These are phyloP conservation scores for Eutypa lata DNA, from an alignment of 2,329 filamentous ascomycete species.

Conservation along the genomic window DNA sequence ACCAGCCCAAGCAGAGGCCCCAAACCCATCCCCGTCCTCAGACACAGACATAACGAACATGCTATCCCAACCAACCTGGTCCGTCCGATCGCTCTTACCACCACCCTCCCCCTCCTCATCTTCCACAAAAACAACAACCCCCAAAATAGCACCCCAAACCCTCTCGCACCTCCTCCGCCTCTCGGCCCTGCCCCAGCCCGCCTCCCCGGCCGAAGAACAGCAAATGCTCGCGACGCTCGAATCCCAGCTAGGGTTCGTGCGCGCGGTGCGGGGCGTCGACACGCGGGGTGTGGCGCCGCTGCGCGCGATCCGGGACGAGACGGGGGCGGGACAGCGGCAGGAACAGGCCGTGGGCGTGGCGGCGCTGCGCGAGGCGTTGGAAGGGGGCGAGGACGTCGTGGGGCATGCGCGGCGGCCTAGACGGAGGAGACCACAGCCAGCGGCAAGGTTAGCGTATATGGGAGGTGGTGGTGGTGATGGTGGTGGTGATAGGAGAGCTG, in stretches of 20 bases:
- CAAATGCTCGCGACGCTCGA: constrained; percentile 66
- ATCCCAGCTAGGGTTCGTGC: constrained; percentile 88
- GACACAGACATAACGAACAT: constrained; percentile 35
- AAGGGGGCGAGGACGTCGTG: constrained; percentile 61
- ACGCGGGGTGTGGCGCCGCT: constrained; percentile 71
- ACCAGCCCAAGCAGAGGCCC: neutral
- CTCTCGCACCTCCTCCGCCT: constrained; percentile 84
- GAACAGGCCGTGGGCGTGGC: constrained; percentile 59
- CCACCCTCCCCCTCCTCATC: constrained; percentile 10
- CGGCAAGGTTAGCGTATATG: no score
- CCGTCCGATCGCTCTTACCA: constrained; percentile 71
- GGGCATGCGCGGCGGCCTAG: constrained; percentile 46
- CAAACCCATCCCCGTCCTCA: neutral
- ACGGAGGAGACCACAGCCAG: constrained; percentile 12
- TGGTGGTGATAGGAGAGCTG: constrained; percentile 13
- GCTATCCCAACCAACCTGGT: constrained; percentile 76
- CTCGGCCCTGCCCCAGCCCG: constrained; percentile 78
- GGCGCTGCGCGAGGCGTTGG: constrained; percentile 54
- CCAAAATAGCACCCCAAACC: constrained; percentile 42
- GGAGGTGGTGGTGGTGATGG: neutral
- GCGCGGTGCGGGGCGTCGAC: constrained; percentile 75
- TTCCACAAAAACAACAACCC: neutral
- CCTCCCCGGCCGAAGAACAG: constrained; percentile 58
- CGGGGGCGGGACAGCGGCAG: constrained; percentile 46
- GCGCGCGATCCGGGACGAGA: constrained; percentile 78